These are phyloP conservation scores for Alternaria rosae DNA, from an alignment of 2,329 filamentous ascomycete species.

Conservation along the genomic window DNA sequence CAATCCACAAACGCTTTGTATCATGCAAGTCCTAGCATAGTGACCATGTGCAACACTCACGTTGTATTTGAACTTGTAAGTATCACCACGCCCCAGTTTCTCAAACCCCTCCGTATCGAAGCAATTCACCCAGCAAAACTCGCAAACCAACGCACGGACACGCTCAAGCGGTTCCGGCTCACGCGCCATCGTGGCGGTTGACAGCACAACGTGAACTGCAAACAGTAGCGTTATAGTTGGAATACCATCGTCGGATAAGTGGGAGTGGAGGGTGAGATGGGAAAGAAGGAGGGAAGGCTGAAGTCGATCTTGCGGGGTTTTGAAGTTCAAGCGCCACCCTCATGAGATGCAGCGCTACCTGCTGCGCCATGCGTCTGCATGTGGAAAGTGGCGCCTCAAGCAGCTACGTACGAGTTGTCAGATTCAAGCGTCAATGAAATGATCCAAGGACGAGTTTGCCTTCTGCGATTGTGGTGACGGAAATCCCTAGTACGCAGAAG, in stretches of 20 bases:
- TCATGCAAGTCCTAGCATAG: not conserved
- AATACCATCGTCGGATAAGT: rapidly evolving
- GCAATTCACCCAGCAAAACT: not conserved
- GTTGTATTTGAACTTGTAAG: not conserved
- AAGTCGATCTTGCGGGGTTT: not conserved
- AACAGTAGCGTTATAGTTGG: rapidly evolving
- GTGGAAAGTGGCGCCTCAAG: not conserved
- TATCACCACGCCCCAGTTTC: not conserved
- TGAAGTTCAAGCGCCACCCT: not conserved
- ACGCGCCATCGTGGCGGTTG: rapidly evolving
- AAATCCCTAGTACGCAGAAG: too few relatives aligned
- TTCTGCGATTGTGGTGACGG: too few relatives aligned
- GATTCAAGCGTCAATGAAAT: not conserved
- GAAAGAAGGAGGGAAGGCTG: not conserved
- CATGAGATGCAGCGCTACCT: not conserved
- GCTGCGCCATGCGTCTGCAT: not conserved
- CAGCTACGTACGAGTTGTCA: not conserved
- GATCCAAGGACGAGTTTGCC: too few relatives aligned
- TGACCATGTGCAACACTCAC: not conserved
- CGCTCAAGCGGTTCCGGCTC: not conserved
- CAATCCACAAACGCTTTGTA: not conserved
- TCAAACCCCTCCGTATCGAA: not conserved
- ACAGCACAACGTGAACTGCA: rapidly evolving
- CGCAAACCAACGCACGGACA: not conserved
- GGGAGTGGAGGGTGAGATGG: not conserved